phyloP scores from a whole-genome alignment of 495 filamentous ascomycete genomes.

The Xylaria scruposa region DNA sequence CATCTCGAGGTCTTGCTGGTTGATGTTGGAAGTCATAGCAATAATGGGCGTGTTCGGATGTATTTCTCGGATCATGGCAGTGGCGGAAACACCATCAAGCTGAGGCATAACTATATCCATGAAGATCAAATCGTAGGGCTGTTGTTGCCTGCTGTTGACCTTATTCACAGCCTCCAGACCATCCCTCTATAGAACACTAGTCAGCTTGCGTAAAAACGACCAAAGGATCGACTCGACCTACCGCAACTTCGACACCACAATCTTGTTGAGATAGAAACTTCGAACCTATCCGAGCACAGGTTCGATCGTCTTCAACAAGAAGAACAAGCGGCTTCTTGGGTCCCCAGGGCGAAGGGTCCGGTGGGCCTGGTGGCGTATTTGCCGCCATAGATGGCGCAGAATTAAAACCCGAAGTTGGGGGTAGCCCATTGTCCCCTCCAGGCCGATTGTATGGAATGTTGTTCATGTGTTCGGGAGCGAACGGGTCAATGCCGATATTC shows the following conservation, averaged over 20 bases:
- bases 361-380: slow-evolving; percentile 38
- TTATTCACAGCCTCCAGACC: slow-evolving; percentile 94
- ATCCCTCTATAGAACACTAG: slow-evolving; percentile 69
- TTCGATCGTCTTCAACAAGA: slow-evolving; percentile 94
- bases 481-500: slow-evolving; percentile 90
- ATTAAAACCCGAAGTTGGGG: slow-evolving; percentile 33
- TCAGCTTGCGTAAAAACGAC: slow-evolving; percentile 14
- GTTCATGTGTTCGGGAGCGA: slow-evolving; percentile 90
- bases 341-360: slow-evolving; percentile 63
- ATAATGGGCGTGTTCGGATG: slow-evolving; percentile 86
- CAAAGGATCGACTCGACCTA: slow-evolving; percentile 57
- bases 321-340: slow-evolving; percentile 82
- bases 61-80: slow-evolving; percentile 90
- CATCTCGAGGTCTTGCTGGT: slow-evolving; percentile 94
- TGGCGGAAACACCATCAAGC: slow-evolving; percentile 93
- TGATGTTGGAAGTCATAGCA: slow-evolving; percentile 98
- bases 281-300: slow-evolving; percentile 89
- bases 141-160: slow-evolving; percentile 68
- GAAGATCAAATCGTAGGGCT: slow-evolving; percentile 89
- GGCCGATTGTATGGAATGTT: slow-evolving; percentile 83
- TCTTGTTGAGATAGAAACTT: slow-evolving; percentile 91
- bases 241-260: slow-evolving; percentile 88
- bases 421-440: slow-evolving; percentile 40
- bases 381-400: slow-evolving; percentile 35
- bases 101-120: slow-evolving; percentile 99